Percentiles rank a stretch among this genome's conserved stretches.
Evolutionary conservation across 1,284 basidiomycete genomes (phyloP).

Genomic region (Microstroma glucosiphilum): DNA sequence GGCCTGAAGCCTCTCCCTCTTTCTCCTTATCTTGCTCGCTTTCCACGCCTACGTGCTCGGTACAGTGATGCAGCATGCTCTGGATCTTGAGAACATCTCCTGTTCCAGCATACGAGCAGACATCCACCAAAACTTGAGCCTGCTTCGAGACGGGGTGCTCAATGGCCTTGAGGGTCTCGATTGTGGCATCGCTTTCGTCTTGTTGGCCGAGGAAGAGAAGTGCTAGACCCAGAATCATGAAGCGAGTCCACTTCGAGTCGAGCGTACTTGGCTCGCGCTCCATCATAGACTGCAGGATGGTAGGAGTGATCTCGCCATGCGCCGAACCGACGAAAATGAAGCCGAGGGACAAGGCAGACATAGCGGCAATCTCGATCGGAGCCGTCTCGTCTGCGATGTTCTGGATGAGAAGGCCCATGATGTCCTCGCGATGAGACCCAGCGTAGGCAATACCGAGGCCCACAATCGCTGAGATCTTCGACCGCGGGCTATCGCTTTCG

Average conservation of each 20-base stretch:
- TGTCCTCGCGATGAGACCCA: slow-evolving; percentile 81
- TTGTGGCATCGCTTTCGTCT: slow-evolving; percentile 77
- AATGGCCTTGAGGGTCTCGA: slow-evolving; percentile 90
- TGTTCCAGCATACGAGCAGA: slow-evolving; percentile 88
- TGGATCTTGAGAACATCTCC: slow-evolving; percentile 95
- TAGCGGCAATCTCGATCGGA: slow-evolving; percentile 81
- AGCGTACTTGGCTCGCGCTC: slow-evolving; percentile 48
- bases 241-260: slow-evolving; percentile 75
- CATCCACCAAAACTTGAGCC: slow-evolving; percentile 85
- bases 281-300: slow-evolving; percentile 89
- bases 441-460: slow-evolving; percentile 77
- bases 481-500: slow-evolving; percentile 73
- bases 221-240: slow-evolving; percentile 82
- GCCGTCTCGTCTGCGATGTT: slow-evolving; percentile 46
- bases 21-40: slow-evolving; percentile 40
- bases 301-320: slow-evolving; percentile 83
- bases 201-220: slow-evolving; percentile 70
- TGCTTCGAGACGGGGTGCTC: slow-evolving; percentile 87
- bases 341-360: slow-evolving; percentile 81
- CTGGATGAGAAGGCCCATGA: slow-evolving; percentile 53
- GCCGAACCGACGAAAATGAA: slow-evolving; percentile 94
- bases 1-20: slow-evolving; percentile 37
- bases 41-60: slow-evolving; percentile 70
- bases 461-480: slow-evolving; percentile 79
- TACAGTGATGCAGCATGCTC: slow-evolving; percentile 83